Evolutionary conservation across 2,329 filamentous ascomycete genomes (phyloP).

Genomic region (Aspergillus felis): DNA sequence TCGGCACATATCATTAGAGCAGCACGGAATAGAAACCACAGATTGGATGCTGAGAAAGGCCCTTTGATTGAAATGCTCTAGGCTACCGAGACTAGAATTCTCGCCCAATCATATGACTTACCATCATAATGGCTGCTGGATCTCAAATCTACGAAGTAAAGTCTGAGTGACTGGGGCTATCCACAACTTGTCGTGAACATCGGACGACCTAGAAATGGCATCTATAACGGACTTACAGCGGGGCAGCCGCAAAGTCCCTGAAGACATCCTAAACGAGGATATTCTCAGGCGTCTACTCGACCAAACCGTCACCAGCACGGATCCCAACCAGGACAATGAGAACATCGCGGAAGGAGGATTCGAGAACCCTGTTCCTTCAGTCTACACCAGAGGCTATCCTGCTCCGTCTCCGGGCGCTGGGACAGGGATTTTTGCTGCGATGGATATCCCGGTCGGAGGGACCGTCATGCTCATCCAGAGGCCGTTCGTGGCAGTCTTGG

Average conservation of each 20-base stretch:
- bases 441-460: conserved; percentile 46
- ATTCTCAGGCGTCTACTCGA: not conserved
- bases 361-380: conserved; percentile 10
- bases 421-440: conserved; percentile 53
- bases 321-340: not conserved
- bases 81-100: not conserved
- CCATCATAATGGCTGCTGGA: not conserved
- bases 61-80: not conserved
- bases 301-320: not conserved
- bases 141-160: not conserved
- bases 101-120: not conserved
- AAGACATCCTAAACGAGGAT: not conserved
- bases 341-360: not conserved
- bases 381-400: conserved; percentile 22
- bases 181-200: not conserved
- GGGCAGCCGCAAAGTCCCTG: not conserved
- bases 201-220: conserved; percentile 15
- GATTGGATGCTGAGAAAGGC: not conserved
- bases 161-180: not conserved
- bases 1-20: not conserved
- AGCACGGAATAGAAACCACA: not conserved
- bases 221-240: not conserved
- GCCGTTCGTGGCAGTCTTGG: conserved; percentile 53
- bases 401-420: conserved; percentile 36
- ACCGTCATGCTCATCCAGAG: conserved; percentile 47